Evolutionary conservation across 179 eudicot genomes (phyloP), one percentile per base, ranked within the genome.

Genomic region (Drosera spatulata): DNA sequence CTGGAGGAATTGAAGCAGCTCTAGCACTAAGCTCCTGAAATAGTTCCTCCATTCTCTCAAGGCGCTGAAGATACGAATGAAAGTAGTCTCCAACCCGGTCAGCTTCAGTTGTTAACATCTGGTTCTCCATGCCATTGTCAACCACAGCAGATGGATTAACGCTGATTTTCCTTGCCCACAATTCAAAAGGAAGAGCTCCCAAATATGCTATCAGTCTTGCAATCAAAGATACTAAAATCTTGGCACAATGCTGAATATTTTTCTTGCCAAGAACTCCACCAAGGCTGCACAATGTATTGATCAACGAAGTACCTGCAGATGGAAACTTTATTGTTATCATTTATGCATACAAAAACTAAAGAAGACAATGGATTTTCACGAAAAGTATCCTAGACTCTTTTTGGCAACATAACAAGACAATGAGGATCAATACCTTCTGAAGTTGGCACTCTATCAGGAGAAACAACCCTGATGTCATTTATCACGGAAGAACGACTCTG

Each of bases 1-100:
- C 90, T 50, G 46, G 51, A 41, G 95, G 90, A 49, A 86, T 76
- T 59, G 77, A 77, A 40, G 79, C 71, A 65, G 85, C 85, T 69
- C 75, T 86, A 49, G 66, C 73, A 22, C 72, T 71, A 47, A 86
- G 76, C 71, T 84, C 87, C 72, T 84, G 84, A 49, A 70, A 65
- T 62, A 76, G 52, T 41, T 62, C 59, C 66, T 86, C 95, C 39
- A 86, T 70, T 64, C 65, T 78, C 48, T 84, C 79, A 55, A 86
- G 78, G 56, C 87, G 95, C 64, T 82, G 62, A 56, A 82, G 58
- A 61, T 82, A 86, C 44, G 86, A 81, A 66, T 64, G 67, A 4
- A 73, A 49, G 10, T 22, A 52, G 55, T 64, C 65, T 63, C 68
- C 71, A 61, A 42, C 63, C 7, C 63, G 54, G 47, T 67, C 72